Evolutionary conservation across 495 filamentous ascomycete species (phyloP), one percentile per base, ranked within the genome.

Genomic region (Trichocladium antarcticum): DNA sequence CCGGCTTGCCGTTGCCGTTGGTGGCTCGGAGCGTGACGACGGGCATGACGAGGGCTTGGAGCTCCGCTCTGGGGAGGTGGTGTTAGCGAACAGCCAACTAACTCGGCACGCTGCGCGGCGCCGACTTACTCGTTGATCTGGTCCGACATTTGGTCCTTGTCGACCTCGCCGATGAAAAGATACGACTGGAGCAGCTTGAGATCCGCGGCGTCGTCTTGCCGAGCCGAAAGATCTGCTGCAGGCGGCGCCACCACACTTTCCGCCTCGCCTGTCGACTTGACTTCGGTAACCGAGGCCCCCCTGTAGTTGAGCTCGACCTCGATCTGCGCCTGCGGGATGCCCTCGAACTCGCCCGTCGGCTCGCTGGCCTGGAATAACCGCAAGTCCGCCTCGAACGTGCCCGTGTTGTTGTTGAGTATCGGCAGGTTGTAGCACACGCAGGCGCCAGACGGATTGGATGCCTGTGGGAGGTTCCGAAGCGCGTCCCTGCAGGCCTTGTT

Each of bases 401-500:
- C 84, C 6, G 73, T 78, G 1, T 53, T 57, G 58, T 72, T 80
- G 61, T 86, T 69, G 38, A 83, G 68, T 19, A 70, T 71, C 15
- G 76, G 77, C 3, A 89, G 55, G 55, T 88, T 89, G 62, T 87
- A 89, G 72, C 84, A 89, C 27, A 82, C 74, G n/a, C 78, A 77
- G n/a, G 85, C 69, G 12, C 84, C 85, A 1, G 82, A 78, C 3
- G 82, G 80, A 44, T 85, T 87, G 5, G 72, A 70, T 10, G 76
- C 74, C 1, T 64, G 61, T 9, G 66, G 57, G n/a, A 83, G 65
- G 11, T 54, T 49, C 5, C 56, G 53, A 10, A 83, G 59, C 1
- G 73, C 62, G 16, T 63, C 61, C 42, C 54, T 57, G 62, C 81
- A 84, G 6, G 80, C 79, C 11, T 58, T 53, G 29, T 64, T 57